These are phyloP conservation scores for Plectosphaerella plurivora DNA, from an alignment of 2,329 filamentous ascomycete genomes.

Conservation along the genomic window DNA sequence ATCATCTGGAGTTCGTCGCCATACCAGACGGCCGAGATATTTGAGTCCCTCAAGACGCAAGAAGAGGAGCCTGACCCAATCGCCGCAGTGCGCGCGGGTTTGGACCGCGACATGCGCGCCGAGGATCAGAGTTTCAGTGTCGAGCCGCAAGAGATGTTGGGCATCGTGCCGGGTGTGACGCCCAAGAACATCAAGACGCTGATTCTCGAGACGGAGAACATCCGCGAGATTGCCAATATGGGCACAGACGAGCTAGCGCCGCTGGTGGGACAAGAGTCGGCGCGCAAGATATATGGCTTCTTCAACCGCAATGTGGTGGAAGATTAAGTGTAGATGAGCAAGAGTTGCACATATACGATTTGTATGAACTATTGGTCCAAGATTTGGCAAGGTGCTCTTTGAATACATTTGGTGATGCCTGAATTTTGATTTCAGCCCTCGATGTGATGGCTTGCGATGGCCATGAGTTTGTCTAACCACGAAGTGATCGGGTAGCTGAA, in stretches of 20 bases:
- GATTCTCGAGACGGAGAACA: conserved; percentile 67
- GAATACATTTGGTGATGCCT: too few relatives aligned
- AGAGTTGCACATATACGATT: neutral
- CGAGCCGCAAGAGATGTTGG: conserved; percentile 86
- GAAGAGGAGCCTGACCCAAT: conserved; percentile 88
- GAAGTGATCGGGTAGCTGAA: too few relatives aligned
- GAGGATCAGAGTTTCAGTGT: conserved; percentile 74
- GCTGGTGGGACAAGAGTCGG: conserved; percentile 74
- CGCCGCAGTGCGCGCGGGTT: conserved; percentile 75
- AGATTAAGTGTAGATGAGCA: conserved; percentile 28
- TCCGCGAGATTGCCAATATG: conserved; percentile 85
- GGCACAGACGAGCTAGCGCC: conserved; percentile 65
- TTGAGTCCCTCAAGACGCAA: conserved; percentile 86
- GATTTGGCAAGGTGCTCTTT: too few relatives aligned
- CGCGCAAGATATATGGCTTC: conserved; percentile 72
- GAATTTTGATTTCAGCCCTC: too few relatives aligned
- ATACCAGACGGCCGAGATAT: conserved; percentile 96
- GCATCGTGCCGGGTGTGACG: conserved; percentile 77
- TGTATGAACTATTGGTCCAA: neutral
- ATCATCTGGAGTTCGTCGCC: conserved; percentile 93
- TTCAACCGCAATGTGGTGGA: conserved; percentile 65
- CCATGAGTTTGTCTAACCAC: too few relatives aligned
- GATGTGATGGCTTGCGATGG: too few relatives aligned
- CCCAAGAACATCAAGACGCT: conserved; percentile 72
- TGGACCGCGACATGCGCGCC: conserved; percentile 59